Evolutionary conservation across 805 yeast species (phyloP).

Genomic region (Candida silvicultrix): DNA sequence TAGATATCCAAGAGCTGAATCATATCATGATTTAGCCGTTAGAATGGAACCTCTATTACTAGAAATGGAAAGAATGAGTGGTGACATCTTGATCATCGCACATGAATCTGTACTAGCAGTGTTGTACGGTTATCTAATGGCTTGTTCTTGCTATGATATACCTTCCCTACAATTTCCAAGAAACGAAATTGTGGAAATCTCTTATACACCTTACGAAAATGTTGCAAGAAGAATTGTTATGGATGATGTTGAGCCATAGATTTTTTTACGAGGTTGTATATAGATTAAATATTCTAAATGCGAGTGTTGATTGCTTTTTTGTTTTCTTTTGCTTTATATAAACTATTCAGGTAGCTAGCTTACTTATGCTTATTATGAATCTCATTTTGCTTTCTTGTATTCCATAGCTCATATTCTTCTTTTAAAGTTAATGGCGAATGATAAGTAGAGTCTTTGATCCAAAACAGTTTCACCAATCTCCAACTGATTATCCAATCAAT

Average conservation of each 20-base stretch:
- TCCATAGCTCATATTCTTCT: conserved; percentile 38
- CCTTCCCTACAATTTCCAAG: conserved; percentile 75
- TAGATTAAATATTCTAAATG: too few relatives aligned
- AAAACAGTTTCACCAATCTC: conserved; percentile 44
- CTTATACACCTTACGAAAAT: conserved; percentile 81
- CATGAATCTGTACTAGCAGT: conserved; percentile 89
- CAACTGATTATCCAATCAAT: conserved; percentile 57
- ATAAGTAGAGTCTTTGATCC: conserved; percentile 56
- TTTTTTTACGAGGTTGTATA: too few relatives aligned
- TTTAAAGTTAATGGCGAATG: conserved; percentile 38
- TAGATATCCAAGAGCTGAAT: conserved; percentile 87
- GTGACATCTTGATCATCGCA: conserved; percentile 84
- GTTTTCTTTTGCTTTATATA: too few relatives aligned
- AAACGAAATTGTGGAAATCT: conserved; percentile 79
- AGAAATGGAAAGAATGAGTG: conserved; percentile 89
- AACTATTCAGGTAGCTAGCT: too few relatives aligned
- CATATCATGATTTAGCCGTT: conserved; percentile 93
- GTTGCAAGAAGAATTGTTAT: conserved; percentile 48
- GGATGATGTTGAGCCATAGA: conserved; percentile 11
- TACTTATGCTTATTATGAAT: not conserved
- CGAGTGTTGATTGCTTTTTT: not conserved
- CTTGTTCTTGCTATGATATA: conserved; percentile 79
- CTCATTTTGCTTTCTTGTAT: conserved; percentile 14
- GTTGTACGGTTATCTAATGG: conserved; percentile 91
- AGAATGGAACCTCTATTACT: conserved; percentile 88